A percentile compares a stretch with the other conserved stretches of the same genome.
Conservation (phyloP, 2,329 filamentous ascomycete genomes). For the Arthrinium puccinioides region DNA sequence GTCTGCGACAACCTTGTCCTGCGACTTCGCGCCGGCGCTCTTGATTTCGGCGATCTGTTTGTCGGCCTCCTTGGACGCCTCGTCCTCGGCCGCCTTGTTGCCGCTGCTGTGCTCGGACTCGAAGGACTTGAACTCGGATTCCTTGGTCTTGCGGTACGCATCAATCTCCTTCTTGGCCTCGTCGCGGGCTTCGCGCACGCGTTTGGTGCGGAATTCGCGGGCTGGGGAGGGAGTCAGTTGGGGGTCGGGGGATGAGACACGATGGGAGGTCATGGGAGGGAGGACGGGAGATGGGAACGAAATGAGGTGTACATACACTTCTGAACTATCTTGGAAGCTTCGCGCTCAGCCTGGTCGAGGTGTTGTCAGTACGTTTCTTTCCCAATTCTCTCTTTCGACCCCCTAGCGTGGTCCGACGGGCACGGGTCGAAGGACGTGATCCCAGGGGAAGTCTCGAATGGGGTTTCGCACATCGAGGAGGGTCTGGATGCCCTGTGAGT, state of each 20-base stretch:
- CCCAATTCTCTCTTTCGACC: no score
- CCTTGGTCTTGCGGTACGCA: slow-evolving; percentile 82
- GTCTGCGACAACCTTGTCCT: slow-evolving; percentile 73
- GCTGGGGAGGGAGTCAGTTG: slow-evolving; percentile 18
- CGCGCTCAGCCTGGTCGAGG: slow-evolving; percentile 85
- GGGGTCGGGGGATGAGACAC: background rate
- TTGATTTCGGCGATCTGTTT: slow-evolving; percentile 76
- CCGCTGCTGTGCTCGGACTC: slow-evolving; percentile 88
- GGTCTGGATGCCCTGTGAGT: slow-evolving; percentile 96
- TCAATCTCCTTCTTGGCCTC: slow-evolving; percentile 98
- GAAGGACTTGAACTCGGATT: slow-evolving; percentile 91
- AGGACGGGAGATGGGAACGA: background rate
- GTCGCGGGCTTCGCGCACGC: slow-evolving; percentile 90
- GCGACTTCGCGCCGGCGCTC: slow-evolving; percentile 69
- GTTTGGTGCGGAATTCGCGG: slow-evolving; percentile 69
- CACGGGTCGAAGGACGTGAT: no score
- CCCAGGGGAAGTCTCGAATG: background rate
- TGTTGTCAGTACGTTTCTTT: slow-evolving; percentile 25
- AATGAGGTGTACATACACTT: slow-evolving; percentile 58
- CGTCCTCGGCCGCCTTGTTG: slow-evolving; percentile 71
- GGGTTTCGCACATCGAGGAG: slow-evolving; percentile 77
- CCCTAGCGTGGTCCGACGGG: no score
- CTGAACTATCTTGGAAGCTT: slow-evolving; percentile 98
- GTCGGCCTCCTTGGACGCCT: slow-evolving; percentile 76
- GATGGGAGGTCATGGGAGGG: background rate